Conservation (phyloP, 345 rosid species). For the Psidium guajava region DNA sequence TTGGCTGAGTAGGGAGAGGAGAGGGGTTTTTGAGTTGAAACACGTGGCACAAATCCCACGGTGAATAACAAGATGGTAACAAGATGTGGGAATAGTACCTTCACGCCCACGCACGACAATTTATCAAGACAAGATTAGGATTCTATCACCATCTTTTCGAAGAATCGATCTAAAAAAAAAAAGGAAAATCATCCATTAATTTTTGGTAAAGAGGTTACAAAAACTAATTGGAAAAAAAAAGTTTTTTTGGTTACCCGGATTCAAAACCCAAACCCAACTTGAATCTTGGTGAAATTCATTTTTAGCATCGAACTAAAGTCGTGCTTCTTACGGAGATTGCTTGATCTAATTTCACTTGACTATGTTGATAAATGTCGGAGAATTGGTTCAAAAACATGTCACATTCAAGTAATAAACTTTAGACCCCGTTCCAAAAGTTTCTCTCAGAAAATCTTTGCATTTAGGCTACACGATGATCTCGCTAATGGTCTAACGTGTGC, state of each 20-base stretch:
- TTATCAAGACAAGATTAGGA: background rate
- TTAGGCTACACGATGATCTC: no score
- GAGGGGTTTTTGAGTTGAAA: background rate
- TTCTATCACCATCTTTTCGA: background rate
- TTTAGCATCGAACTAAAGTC: no score
- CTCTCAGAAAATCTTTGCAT: no score
- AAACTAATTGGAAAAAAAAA: background rate
- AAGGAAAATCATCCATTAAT: background rate
- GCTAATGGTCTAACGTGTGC: no score
- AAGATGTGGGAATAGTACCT: background rate
- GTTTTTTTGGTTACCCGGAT: background rate
- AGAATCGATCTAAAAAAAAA: background rate
- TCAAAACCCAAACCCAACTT: background rate
- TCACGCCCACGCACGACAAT: background rate
- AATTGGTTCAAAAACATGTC: no score
- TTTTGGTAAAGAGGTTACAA: background rate
- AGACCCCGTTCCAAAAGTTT: no score
- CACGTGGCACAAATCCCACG: background rate
- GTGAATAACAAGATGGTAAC: background rate
- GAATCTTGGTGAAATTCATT: background rate
- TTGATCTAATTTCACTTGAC: no score
- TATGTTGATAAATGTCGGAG: no score
- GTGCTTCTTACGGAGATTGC: no score
- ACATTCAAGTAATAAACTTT: no score
- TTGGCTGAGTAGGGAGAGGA: background rate